A percentile compares a stretch with the other conserved stretches of the same genome.
These are phyloP conservation scores for Chlamydomonas sp. DNA, from an alignment of 139 green algal genomes.

Conservation along the genomic window DNA sequence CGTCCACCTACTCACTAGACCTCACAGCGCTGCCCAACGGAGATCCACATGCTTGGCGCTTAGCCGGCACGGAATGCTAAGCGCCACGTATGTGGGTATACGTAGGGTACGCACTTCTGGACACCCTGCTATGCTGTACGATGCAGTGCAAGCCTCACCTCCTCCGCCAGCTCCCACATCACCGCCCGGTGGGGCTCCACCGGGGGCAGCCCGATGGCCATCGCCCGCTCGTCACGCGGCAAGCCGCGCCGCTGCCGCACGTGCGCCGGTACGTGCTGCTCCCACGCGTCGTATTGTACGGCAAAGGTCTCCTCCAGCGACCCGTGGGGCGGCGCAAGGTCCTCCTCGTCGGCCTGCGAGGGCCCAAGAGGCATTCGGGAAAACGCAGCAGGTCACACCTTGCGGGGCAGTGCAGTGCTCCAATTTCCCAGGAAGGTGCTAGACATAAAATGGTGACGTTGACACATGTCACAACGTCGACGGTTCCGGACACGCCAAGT, in stretches of 20 bases:
- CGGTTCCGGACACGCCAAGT: too few species aligned
- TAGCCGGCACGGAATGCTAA: too few species aligned
- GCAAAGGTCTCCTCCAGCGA: conserved; percentile 3
- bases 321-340: not conserved
- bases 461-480: too few species aligned
- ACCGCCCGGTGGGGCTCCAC: conserved; percentile 9
- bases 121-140: not conserved
- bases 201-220: conserved; percentile 28
- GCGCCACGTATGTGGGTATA: not conserved
- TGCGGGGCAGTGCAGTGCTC: not conserved
- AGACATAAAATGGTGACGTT: too few species aligned
- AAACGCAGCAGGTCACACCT: too few species aligned
- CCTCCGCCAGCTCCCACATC: conserved; percentile 23
- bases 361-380: too few species aligned
- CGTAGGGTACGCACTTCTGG: not conserved
- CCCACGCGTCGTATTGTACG: conserved; percentile 24
- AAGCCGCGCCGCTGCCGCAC: conserved; percentile 8
- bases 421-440: not conserved
- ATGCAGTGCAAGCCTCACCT: not conserved
- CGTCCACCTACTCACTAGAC: too few species aligned
- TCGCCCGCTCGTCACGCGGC: conserved; percentile 25
- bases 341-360: not conserved
- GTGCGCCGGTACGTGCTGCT: not conserved
- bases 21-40: not conserved
- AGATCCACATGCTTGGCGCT: not conserved